Conservation (phyloP, 1,139 yeast genomes). For the Petasospora fabianii region DNA sequence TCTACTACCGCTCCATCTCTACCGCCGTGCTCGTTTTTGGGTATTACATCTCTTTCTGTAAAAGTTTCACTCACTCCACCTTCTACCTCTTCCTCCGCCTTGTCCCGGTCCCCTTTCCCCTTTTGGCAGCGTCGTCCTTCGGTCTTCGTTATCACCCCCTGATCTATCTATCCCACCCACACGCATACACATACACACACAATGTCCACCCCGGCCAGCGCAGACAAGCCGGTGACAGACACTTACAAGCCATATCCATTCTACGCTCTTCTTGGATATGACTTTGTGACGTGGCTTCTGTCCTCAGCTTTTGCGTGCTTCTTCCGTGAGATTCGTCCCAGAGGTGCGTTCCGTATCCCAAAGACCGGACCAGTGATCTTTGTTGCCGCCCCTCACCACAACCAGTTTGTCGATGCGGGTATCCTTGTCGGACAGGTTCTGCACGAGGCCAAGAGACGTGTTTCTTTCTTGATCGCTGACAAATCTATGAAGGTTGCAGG, state of each 20-base stretch:
- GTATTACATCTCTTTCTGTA: no score
- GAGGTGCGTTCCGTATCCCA: constrained; percentile 91
- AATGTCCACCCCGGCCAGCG: background rate
- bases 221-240: background rate
- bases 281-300: constrained; percentile 47
- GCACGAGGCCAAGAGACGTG: constrained; percentile 64
- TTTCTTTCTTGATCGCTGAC: constrained; percentile 86
- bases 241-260: constrained; percentile 16
- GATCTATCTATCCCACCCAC: no score
- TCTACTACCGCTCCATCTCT: no score
- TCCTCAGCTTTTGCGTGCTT: constrained; percentile 49
- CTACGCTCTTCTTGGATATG: constrained; percentile 39
- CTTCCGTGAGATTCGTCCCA: constrained; percentile 83
- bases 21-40: no score
- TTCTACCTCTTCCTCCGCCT: no score
- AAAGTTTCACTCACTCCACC: no score
- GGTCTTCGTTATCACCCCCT: no score
- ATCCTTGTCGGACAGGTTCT: constrained; percentile 80
- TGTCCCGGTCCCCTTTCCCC: no score
- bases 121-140: no score
- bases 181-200: no score
- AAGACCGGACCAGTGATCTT: constrained; percentile 81
- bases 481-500: constrained; percentile 64
- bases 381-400: constrained; percentile 97
- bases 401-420: constrained; percentile 92